A percentile compares a stretch with the other conserved stretches of the same genome.
phyloP scores from a whole-genome alignment of 192 early-diverging fungal genomes.

The Coemansia guatemalensis region DNA sequence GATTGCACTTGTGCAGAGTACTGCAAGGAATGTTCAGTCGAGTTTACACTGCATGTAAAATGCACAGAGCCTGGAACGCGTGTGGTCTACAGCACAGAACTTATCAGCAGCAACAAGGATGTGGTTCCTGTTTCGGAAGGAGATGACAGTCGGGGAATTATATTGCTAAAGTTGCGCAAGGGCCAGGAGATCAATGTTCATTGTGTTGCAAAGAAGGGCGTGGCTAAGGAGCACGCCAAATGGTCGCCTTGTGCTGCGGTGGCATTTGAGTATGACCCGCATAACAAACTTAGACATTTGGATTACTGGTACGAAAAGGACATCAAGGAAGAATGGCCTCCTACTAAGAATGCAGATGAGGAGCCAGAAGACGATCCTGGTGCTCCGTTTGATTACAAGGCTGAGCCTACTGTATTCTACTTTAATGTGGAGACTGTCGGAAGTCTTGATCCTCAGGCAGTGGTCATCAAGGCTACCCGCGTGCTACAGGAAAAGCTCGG shows the following conservation, averaged over 20 bases:
- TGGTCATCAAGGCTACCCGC: slow-evolving; percentile 67
- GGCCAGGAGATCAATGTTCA: slow-evolving; percentile 90
- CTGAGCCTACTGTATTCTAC: slow-evolving; percentile 76
- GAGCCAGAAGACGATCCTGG: slow-evolving; percentile 52
- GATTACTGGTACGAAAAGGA: slow-evolving; percentile 93
- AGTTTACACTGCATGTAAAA: slow-evolving; percentile 80
- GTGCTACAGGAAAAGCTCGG: slow-evolving; percentile 74
- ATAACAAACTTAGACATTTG: slow-evolving; percentile 89
- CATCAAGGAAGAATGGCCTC: slow-evolving; percentile 81
- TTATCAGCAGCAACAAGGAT: slow-evolving; percentile 72
- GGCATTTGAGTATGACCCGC: slow-evolving; percentile 95
- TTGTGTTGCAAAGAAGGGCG: slow-evolving; percentile 95
- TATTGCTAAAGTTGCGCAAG: slow-evolving; percentile 85
- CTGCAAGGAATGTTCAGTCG: slow-evolving; percentile 89
- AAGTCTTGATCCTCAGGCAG: slow-evolving; percentile 69
- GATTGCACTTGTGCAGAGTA: slow-evolving; percentile 79
- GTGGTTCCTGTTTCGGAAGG: slow-evolving; percentile 67
- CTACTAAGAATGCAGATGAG: slow-evolving; percentile 63
- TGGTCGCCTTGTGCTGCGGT: slow-evolving; percentile 91
- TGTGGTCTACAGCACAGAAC: slow-evolving; percentile 79
- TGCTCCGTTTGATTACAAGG: slow-evolving; percentile 75
- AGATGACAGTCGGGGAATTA: slow-evolving; percentile 70
- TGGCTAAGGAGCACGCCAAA: slow-evolving; percentile 97
- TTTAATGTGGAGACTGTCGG: slow-evolving; percentile 80
- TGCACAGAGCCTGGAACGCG: slow-evolving; percentile 77